These are phyloP conservation scores for Fusarium incarnatum DNA, from an alignment of 2,329 filamentous ascomycete species.

Conservation along the genomic window DNA sequence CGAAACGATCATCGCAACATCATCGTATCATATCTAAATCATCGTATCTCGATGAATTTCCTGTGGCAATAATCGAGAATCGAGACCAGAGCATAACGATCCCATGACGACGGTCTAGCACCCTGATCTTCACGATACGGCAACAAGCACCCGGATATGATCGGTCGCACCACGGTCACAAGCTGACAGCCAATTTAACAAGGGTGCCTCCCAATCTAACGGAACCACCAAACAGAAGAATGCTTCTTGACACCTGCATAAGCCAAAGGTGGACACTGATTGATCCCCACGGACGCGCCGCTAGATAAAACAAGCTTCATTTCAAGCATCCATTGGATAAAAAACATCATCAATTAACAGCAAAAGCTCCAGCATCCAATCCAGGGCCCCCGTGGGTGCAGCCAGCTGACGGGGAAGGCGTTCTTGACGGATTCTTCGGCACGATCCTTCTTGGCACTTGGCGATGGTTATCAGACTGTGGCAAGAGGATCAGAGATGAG, in stretches of 20 bases:
- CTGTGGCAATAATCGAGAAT: background rate
- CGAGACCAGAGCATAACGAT: background rate
- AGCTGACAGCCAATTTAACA: background rate
- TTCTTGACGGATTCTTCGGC: constrained; percentile 19
- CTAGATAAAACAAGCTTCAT: background rate
- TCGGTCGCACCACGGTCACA: background rate
- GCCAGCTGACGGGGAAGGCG: constrained; percentile 6
- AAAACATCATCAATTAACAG: background rate
- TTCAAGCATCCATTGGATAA: background rate
- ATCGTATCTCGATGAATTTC: accelerated
- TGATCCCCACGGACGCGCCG: background rate
- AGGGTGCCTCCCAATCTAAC: constrained; percentile 12
- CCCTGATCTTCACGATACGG: constrained; percentile 2
- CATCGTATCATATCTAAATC: no score
- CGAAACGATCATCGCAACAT: background rate
- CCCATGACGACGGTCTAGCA: no score
- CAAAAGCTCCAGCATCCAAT: background rate
- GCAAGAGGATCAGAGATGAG: no score
- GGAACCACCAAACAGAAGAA: background rate
- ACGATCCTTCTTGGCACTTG: constrained; percentile 33
- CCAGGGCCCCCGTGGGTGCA: background rate
- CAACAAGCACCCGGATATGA: background rate
- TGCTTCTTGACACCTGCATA: background rate
- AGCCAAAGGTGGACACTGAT: background rate
- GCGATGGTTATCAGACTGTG: constrained; percentile 21